Conservation (phyloP, 2,329 filamentous ascomycete species). For the Trichophyton benhamiae region DNA sequence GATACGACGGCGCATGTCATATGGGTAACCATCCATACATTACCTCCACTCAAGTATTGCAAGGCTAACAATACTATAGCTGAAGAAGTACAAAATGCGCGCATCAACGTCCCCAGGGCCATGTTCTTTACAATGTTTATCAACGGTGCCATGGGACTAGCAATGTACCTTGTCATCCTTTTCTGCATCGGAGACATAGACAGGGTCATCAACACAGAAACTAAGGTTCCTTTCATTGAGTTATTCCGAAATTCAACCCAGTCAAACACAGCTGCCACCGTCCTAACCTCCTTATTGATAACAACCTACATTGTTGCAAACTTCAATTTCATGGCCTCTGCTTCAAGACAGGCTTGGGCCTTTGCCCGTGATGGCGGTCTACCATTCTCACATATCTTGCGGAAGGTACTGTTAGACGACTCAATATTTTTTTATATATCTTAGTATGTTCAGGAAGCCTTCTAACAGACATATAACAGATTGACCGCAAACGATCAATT, state of each 20-base stretch:
- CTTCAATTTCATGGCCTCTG: conserved; percentile 24
- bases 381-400: conserved; percentile 31
- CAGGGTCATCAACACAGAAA: conserved; percentile 9
- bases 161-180: conserved; percentile 15
- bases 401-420: background rate
- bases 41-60: background rate
- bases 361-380: conserved; percentile 43
- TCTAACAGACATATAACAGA: background rate
- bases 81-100: conserved; percentile 29
- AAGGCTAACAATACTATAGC: conserved; percentile 7
- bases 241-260: conserved; percentile 23
- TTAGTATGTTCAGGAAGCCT: background rate
- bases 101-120: conserved; percentile 24
- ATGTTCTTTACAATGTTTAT: conserved; percentile 25
- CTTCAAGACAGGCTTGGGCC: conserved; percentile 23
- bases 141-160: conserved; percentile 27
- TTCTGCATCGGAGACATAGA: conserved; percentile 6
- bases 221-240: conserved; percentile 26
- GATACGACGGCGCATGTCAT: conserved; percentile 5
- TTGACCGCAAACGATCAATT: background rate
- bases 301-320: conserved; percentile 19
- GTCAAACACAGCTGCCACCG: conserved; percentile 17
- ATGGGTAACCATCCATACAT: background rate
- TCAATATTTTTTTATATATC: too few relatives aligned
- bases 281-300: conserved; percentile 19